Percentiles rank a stretch among this genome's conserved stretches.
These are phyloP conservation scores for Aspergillus nanangensis DNA, from an alignment of 495 filamentous ascomycete genomes.

Conservation along the genomic window DNA sequence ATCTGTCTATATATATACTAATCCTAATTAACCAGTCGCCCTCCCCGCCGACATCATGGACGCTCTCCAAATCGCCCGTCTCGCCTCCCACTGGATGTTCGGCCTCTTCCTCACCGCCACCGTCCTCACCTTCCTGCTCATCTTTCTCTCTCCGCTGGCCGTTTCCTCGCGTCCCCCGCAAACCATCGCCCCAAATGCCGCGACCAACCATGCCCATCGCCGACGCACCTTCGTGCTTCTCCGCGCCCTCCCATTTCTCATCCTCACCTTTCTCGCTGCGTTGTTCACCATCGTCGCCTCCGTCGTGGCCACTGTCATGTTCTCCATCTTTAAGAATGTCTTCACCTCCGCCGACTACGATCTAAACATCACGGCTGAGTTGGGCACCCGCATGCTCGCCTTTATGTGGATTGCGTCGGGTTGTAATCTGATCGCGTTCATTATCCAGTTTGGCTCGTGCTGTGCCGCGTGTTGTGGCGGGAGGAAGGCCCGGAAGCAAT, in stretches of 20 bases:
- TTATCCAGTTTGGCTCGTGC: slow-evolving; percentile 66
- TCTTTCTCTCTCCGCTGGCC: slow-evolving; percentile 56
- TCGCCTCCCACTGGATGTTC: slow-evolving; percentile 90
- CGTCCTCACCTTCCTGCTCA: slow-evolving; percentile 62
- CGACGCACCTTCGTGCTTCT: slow-evolving; percentile 44
- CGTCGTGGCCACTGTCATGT: slow-evolving; percentile 76
- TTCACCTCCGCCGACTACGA: slow-evolving; percentile 54
- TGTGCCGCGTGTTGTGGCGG: slow-evolving; percentile 53
- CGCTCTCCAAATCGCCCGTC: slow-evolving; percentile 67
- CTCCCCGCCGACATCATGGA: slow-evolving; percentile 67
- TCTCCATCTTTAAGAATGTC: slow-evolving; percentile 69
- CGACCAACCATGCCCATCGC: slow-evolving; percentile 26
- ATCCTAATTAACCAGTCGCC: slow-evolving; percentile 54
- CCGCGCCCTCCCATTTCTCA: slow-evolving; percentile 46
- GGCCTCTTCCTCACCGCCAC: slow-evolving; percentile 72
- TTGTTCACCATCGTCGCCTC: slow-evolving; percentile 65
- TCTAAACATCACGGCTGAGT: slow-evolving; percentile 67
- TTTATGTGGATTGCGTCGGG: slow-evolving; percentile 85
- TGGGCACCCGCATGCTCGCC: slow-evolving; percentile 73
- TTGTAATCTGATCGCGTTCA: slow-evolving; percentile 61
- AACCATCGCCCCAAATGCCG: slow-evolving; percentile 21
- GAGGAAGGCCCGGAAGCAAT: slow-evolving; percentile 35
- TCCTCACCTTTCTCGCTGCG: slow-evolving; percentile 59
- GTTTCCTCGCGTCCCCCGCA: slow-evolving; percentile 51
- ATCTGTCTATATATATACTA: too few species aligned